Evolutionary conservation across 352 stramenopile genomes (phyloP).

Genomic region (Globisporangium ultimum): DNA sequence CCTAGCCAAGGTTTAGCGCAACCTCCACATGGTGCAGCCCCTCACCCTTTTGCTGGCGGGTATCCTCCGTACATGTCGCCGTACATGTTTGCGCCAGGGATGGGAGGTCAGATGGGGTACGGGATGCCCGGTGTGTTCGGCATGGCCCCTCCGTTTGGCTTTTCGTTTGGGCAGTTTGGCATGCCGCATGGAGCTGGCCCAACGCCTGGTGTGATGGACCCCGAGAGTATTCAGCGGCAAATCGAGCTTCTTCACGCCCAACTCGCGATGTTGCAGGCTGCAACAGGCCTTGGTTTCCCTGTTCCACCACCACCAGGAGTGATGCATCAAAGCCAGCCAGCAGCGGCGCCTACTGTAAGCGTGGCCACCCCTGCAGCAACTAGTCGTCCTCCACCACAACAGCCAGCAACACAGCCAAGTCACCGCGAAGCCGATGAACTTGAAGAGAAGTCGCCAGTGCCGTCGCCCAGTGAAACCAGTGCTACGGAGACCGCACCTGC

Average conservation of each 20-base stretch:
- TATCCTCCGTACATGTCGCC: conserved; percentile 55
- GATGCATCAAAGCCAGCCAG: conserved; percentile 10
- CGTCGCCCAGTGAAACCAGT: neutral
- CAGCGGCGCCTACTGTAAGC: neutral
- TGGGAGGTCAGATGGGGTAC: conserved; percentile 45
- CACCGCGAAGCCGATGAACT: conserved; percentile 19
- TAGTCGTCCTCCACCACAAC: neutral
- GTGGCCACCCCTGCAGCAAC: neutral
- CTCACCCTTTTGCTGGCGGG: conserved; percentile 32
- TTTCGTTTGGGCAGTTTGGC: conserved; percentile 31
- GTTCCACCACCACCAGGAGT: conserved; percentile 10
- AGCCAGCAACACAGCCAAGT: neutral
- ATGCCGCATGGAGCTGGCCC: conserved; percentile 20
- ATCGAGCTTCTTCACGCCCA: conserved; percentile 51
- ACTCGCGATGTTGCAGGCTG: conserved; percentile 41
- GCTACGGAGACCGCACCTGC: neutral
- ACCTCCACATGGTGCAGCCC: conserved; percentile 1
- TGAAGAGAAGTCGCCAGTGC: conserved; percentile 39
- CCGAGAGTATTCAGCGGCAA: conserved; percentile 45
- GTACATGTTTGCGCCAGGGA: conserved; percentile 54
- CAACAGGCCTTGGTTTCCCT: conserved; percentile 8
- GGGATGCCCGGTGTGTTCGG: conserved; percentile 53
- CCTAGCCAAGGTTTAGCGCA: conserved; percentile 6
- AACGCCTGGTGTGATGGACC: conserved; percentile 29
- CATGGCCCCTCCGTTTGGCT: conserved; percentile 43